A percentile compares a stretch with the other conserved stretches of the same genome.
phyloP scores from a whole-genome alignment of 2,329 filamentous ascomycete genomes.

The Neopestalotiopsis sp. region DNA sequence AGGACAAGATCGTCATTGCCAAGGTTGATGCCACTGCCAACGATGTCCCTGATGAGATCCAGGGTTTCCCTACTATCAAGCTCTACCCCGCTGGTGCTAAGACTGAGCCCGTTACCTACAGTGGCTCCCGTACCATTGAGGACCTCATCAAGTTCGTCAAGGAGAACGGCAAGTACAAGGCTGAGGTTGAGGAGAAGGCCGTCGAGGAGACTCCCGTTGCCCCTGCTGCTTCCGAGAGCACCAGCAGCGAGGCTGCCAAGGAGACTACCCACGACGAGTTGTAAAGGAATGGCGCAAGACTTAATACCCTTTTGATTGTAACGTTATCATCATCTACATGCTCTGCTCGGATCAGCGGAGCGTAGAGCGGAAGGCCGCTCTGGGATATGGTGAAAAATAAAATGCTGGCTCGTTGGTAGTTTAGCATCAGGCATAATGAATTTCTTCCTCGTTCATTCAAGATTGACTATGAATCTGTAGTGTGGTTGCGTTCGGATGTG shows the following conservation, averaged over 20 bases:
- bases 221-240: constrained; percentile 54
- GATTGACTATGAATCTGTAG: not conserved
- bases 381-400: constrained; percentile 17
- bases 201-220: constrained; percentile 59
- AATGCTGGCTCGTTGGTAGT: constrained; percentile 16
- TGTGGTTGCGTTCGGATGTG: not conserved
- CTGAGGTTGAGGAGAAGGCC: constrained; percentile 64
- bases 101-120: constrained; percentile 83
- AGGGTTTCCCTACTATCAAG: constrained; percentile 99
- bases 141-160: constrained; percentile 91
- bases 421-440: constrained; percentile 20
- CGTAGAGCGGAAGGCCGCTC: constrained; percentile 17
- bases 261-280: constrained; percentile 72
- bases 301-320: constrained; percentile 22
- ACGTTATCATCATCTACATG: constrained; percentile 17
- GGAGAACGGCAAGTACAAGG: constrained; percentile 91
- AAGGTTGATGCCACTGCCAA: constrained; percentile 98
- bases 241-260: constrained; percentile 49
- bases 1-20: constrained; percentile 86
- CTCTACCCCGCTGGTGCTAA: constrained; percentile 92
- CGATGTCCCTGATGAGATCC: constrained; percentile 95
- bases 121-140: constrained; percentile 85
- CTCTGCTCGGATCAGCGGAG: constrained; percentile 18
- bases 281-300: constrained; percentile 52
- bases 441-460: constrained; percentile 15